These are phyloP conservation scores for Penicillium ucsense DNA, from an alignment of 495 filamentous ascomycete genomes.

Conservation along the genomic window DNA sequence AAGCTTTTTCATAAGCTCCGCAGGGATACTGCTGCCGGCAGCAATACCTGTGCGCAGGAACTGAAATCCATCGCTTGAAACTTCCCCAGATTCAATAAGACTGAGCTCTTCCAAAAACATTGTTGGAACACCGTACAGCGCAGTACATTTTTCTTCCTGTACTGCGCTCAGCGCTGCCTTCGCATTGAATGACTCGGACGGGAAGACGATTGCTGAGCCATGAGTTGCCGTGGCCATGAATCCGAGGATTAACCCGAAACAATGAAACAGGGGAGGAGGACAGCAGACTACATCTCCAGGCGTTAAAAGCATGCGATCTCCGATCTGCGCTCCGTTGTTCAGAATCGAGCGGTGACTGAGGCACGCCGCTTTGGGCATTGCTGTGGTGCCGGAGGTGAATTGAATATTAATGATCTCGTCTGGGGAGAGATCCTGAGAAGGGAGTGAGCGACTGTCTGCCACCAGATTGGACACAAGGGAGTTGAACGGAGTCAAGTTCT, in stretches of 20 bases:
- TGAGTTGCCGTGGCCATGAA: conserved; percentile 93
- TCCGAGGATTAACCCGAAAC: conserved; percentile 84
- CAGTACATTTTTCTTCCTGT: conserved; percentile 68
- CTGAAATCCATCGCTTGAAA: conserved; percentile 50
- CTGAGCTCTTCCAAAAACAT: conserved; percentile 92
- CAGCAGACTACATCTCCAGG: conserved; percentile 67
- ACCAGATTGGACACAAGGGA: conserved; percentile 37
- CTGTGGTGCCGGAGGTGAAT: conserved; percentile 92
- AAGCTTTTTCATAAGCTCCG: conserved; percentile 73
- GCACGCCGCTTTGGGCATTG: conserved; percentile 83
- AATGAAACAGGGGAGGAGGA: conserved; percentile 85
- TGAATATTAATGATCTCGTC: conserved; percentile 88
- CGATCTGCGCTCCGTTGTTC: conserved; percentile 81
- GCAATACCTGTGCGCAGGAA: conserved; percentile 80
- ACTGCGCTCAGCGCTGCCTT: conserved; percentile 58
- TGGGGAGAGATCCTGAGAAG: conserved; percentile 41
- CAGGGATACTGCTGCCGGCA: conserved; percentile 77
- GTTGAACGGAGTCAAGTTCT: conserved; percentile 43
- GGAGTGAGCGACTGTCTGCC: conserved; percentile 33
- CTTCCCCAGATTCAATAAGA: conserved; percentile 48
- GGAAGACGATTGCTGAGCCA: conserved; percentile 76
- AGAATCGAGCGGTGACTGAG: conserved; percentile 76
- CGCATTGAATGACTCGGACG: conserved; percentile 80
- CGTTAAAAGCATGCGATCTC: conserved; percentile 70
- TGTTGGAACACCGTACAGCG: conserved; percentile 86